Evolutionary conservation across 2,329 filamentous ascomycete species (phyloP), one percentile per base, ranked within the genome.

Genomic region (Fusarium sp.): DNA sequence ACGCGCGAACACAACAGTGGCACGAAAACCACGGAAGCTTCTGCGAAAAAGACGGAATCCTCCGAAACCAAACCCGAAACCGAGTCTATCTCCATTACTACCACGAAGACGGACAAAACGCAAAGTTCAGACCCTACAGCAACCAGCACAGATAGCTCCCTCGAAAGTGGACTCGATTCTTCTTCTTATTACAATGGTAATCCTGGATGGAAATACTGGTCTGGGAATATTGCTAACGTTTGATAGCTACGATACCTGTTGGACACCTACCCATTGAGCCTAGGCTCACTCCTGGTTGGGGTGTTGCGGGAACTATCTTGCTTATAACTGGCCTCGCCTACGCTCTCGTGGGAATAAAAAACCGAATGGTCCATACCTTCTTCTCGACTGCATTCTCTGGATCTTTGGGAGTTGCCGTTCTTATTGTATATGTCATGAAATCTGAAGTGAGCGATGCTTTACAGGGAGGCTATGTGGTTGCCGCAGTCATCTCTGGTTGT

Each of bases 361-460:
- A 93, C 73, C 85, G 86, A 77, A 90, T 87, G 87, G 85, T 95
- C 14, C 91, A 96, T 75, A 89, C 91, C 17, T 96, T 91, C 77
- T 85, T 97, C 58, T 96, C 94, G 15, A 88, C 90, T 1, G 91
- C 88, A 7, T 94, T 91, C 71, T 82, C 96, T 25, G 84, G 87
- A 21, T 87, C 89, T 42, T 80, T 97, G 35, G 89, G 91, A 17
- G 89, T 96, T 14, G 88, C 91, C 0, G 91, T 97, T 4, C 82
- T 98, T 21, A 93, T 97, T 54, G 79, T 97, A 42, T 97, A 97
- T 76, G 90, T 97, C 37, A 96, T 96, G 91, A 90, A 85, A 54
- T 86, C 90, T 1, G 93, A 94, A 0, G 86, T 97, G 37, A 88
- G 85, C 60, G 81, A 91, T 76, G 91, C 88, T 0, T 82, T 96